phyloP scores from a whole-genome alignment of 305 asterid genomes.

The Plantago coronopus region DNA sequence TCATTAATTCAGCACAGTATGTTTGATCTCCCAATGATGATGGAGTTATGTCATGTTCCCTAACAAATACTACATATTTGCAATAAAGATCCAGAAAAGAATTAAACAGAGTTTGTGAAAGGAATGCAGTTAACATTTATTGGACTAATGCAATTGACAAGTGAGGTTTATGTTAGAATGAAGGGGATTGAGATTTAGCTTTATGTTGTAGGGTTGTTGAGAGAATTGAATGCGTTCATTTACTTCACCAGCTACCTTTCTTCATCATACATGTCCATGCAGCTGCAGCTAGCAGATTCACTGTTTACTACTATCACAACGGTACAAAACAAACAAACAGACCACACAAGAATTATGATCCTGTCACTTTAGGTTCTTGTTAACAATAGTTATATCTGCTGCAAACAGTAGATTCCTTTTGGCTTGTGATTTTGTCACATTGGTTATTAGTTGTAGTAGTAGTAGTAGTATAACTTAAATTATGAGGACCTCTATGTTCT shows the following conservation, averaged over 20 bases:
- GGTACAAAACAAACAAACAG: background rate
- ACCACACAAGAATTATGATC: no score
- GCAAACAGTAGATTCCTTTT: no score
- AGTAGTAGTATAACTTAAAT: no score
- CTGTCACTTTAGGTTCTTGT: no score
- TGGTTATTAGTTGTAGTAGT: no score
- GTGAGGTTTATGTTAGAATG: background rate
- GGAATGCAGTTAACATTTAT: no score
- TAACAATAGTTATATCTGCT: no score
- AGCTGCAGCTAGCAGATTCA: background rate
- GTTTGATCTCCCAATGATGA: background rate
- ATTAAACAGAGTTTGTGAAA: no score
- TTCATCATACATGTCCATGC: background rate
- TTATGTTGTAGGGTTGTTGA: background rate
- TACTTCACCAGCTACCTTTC: slow-evolving; percentile 8
- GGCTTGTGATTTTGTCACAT: no score
- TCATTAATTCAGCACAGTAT: no score
- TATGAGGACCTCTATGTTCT: no score
- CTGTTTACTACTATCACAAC: background rate
- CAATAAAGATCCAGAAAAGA: background rate
- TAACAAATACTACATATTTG: slow-evolving; percentile 9
- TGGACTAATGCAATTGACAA: background rate
- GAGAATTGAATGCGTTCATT: slow-evolving; percentile 2
- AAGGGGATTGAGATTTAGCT: background rate
- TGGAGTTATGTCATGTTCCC: background rate